Conservation (phyloP, 106 monocot species). For the Platanthera guangdongensis region DNA sequence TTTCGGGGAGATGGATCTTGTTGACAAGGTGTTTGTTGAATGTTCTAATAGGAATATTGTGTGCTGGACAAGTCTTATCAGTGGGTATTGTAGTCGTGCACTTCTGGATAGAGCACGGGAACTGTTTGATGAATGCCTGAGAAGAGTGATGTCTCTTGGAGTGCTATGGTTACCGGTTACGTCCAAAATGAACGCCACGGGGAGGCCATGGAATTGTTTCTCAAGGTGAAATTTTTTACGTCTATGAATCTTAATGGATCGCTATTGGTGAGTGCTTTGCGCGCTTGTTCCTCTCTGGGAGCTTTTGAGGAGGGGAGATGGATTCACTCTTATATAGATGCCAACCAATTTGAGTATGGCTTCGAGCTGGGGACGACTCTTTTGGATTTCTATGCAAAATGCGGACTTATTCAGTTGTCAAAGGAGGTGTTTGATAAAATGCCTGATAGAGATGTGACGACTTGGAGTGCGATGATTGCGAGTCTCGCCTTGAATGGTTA, state of each 20-base stretch:
- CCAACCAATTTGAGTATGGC: constrained; percentile 12
- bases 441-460: constrained; percentile 15
- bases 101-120: constrained; percentile 10
- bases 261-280: constrained; percentile 19
- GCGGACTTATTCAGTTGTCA: constrained; percentile 23
- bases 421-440: constrained; percentile 20
- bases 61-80: constrained; percentile 40
- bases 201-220: constrained; percentile 22
- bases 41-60: constrained; percentile 19
- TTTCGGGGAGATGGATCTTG: constrained; percentile 11
- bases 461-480: constrained; percentile 37
- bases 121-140: constrained; percentile 34
- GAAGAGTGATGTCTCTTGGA: constrained; percentile 32
- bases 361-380: constrained; percentile 22
- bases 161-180: constrained; percentile 31
- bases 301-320: constrained; percentile 31
- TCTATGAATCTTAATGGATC: constrained; percentile 9
- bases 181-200: constrained; percentile 16
- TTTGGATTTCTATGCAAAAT: constrained; percentile 36
- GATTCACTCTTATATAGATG: constrained; percentile 19
- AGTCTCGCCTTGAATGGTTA: constrained; percentile 32
- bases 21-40: constrained; percentile 26
- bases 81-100: constrained; percentile 15
- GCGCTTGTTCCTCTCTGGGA: constrained; percentile 23
- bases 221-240: constrained; percentile 2